Evolutionary conservation across 2,329 filamentous ascomycete species (phyloP), one percentile per base, ranked within the genome.

Genomic region (Sporothrix humicola): DNA sequence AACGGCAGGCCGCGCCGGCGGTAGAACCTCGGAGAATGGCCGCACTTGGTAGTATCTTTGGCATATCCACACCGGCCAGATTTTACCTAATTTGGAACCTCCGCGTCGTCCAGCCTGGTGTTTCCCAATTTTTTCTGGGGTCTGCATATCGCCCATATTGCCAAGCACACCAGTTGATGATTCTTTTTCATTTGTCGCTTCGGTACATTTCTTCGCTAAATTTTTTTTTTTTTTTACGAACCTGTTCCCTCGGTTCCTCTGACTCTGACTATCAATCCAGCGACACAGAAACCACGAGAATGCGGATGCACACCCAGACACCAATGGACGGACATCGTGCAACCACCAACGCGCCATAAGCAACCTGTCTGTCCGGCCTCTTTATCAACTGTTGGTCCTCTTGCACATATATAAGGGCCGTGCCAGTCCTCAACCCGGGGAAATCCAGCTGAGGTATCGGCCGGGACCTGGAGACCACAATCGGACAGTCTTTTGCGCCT

Each of bases 1-100:
- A 56, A 12, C 69, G 73, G 69, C n/a, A 52, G 42, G n/a, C 48
- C 70, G 73, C 37, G 71, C 73, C 73, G 69, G 37, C 75, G 73
- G 63, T 56, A 75, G 69, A 73, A 70, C 72, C 56, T 72, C 72
- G 72, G 69, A 37, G 59, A 56, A 56, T 42, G 58, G n/a, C 59
- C 31, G 59, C 23, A 26, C 31, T 66, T 66, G 46, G 58, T 31
- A 20, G 26, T 59, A 13, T 20, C 13, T 13, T 42, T 59, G 17
- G 46, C 15, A 50, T 31, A 46, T 20, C 65, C 65, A 69, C 65
- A 37, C 23, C 23, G 46, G 23, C 46, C 44, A 50, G 13, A 17
- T 69, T 50, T 37, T 50, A 37, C 44, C 65, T 20, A n/a, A 69
- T 69, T 6, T n/a, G 65, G 65, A 3, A 52, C 7, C 26, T 37